Evolutionary conservation across 768 basidiomycete genomes (phyloP), one percentile per base, ranked within the genome.

Genomic region (Cystobasidiopsis lactophilus): DNA sequence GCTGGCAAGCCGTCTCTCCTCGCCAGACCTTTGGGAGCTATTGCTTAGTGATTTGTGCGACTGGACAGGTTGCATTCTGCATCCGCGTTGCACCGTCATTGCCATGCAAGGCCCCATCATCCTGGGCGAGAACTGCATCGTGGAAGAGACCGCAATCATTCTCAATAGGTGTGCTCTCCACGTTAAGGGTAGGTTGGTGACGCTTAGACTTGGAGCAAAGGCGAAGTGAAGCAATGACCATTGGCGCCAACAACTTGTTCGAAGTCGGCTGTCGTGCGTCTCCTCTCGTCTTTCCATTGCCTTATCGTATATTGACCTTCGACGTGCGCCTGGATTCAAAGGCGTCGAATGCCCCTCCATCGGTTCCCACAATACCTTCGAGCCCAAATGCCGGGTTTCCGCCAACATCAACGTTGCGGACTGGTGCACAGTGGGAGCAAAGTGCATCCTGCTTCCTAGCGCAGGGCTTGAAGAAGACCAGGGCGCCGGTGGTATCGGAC

Each of bases 11-110:
- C n/a, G n/a, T n/a, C n/a, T n/a, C n/a, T n/a, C n/a, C n/a, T n/a
- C n/a, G n/a, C n/a, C n/a, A n/a, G n/a, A n/a, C n/a, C n/a, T n/a
- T n/a, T n/a, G n/a, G n/a, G n/a, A n/a, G n/a, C 54, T 23, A 4
- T 41, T 45, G 35, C 21, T 52, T 24, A 24, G 29, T 44, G 51
- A 44, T 4, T 5, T 14, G 21, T 9, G 19, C 14, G 13, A 16
- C 14, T 18, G 18, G 52, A 3, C 60, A 80, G 83, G 83, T 5
- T 80, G 80, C 0, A 78, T 95, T 51, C 77, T 96, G 21, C 89
- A 96, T 58, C 89, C 91, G 0, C 85, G 89, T 64, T 85, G 84
- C 1, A 85, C 85, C 23, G 83, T 96, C 54, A 82, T 89, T 60
- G 88, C 89, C 14, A 75, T 86, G 52, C 79, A 77, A 9, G 89